Base-by-base conservation (phyloP, 441 rosid species). In the Arabidopsis hybrid region DNA sequence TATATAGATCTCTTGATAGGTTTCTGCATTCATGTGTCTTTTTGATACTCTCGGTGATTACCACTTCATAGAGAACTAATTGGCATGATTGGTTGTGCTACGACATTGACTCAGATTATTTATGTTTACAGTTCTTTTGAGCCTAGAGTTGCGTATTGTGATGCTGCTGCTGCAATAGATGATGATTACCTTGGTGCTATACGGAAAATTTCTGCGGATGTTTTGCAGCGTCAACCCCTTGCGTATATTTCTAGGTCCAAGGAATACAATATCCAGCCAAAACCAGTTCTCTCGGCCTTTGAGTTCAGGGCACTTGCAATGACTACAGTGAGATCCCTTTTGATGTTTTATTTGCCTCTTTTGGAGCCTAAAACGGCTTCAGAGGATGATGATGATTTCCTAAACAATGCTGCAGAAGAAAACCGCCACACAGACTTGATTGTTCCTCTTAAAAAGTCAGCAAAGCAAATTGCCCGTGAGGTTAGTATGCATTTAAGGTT, bases 391-490 rank as follows among this genome's bases (percentile, higher is more conserved):
- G 92, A 89, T 7, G 88, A 89, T 75, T 90, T 90, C 86, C 82
- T 81, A 42, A 81, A 85, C 77, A 90, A 83, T 36, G 51, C 74
- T n/a, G 78, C 47, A 18, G 92, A 84, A 72, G 83, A 82, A 21
- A 49, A 17, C 53, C 83, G 31, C 12, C 86, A 7, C 31, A 57
- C 80, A n/a, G 98, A 93, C 84, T 78, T 91, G 73, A 91, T 88
- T 71, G 87, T 84, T 78, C 98, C 98, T 62, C 89, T 95, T 53
- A 82, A 90, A 79, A 89, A 89, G 65, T 95, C 98, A 2, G 84
- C 84, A 67, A 95, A 93, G 78, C 98, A 93, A 79, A 90, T 95
- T 60, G 77, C 82, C 55, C 94, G 95, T 16, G 98, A 95, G 95
- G 99, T 93, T 51, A 77, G 83, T 70, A 35, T 56, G 29, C 43